These are phyloP conservation scores for Kwoniella sp. DNA, from an alignment of 768 basidiomycete genomes.

Conservation along the genomic window DNA sequence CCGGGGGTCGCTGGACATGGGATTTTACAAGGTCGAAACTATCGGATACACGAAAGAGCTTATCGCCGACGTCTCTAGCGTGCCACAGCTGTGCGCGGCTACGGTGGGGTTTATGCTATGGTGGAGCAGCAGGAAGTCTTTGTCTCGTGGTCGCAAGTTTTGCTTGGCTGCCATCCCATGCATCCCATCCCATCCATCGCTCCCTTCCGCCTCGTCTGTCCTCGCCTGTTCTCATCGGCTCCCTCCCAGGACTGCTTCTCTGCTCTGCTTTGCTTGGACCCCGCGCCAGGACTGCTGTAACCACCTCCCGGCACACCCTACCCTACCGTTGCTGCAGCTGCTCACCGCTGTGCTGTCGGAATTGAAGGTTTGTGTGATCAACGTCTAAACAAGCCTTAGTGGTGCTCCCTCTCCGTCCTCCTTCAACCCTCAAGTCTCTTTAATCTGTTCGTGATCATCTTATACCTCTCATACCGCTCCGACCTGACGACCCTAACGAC, in stretches of 20 bases:
- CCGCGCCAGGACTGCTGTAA: conserved; percentile 6
- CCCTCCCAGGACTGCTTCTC: neutral
- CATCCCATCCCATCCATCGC: too few species aligned
- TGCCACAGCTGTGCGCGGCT: too few species aligned
- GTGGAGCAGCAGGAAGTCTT: too few species aligned
- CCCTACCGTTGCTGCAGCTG: neutral
- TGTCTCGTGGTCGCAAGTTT: neutral
- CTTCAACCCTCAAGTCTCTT: conserved; percentile 22
- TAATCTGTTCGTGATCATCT: conserved; percentile 9
- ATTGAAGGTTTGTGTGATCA: conserved; percentile 1
- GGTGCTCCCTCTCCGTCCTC: conserved; percentile 4
- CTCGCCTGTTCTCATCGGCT: conserved; percentile 5
- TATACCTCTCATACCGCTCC: neutral
- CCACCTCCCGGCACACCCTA: neutral
- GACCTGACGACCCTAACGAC: conserved; percentile 3
- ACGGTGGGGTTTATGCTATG: too few species aligned
- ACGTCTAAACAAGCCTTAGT: conserved; percentile 1
- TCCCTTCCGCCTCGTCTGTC: neutral
- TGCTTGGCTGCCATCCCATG: too few species aligned
- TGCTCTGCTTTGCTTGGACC: neutral
- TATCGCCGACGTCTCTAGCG: conserved; percentile 11
- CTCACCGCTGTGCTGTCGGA: conserved; percentile 2
- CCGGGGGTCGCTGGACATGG: neutral
- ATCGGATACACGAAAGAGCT: conserved; percentile 5
- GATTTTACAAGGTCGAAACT: neutral